phyloP scores from a whole-genome alignment of 805 yeast species.

The Starmerella stigmatis region DNA sequence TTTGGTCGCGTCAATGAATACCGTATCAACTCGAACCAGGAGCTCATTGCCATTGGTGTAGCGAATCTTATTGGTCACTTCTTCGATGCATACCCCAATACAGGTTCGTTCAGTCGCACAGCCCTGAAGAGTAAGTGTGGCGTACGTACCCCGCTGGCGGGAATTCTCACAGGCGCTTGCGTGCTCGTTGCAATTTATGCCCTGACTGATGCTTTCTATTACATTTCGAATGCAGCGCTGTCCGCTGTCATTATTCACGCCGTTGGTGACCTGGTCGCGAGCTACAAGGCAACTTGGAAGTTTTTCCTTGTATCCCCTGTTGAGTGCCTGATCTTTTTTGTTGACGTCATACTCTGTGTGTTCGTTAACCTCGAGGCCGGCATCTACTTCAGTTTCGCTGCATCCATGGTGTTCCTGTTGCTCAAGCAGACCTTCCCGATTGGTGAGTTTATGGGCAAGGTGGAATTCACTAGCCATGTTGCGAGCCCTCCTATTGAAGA shows the following conservation, averaged over 20 bases:
- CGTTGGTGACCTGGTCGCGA: slow-evolving; percentile 71
- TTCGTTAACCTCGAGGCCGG: slow-evolving; percentile 77
- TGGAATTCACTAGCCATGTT: slow-evolving; percentile 50
- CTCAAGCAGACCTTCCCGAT: slow-evolving; percentile 69
- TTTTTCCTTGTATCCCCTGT: slow-evolving; percentile 65
- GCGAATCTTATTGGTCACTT: slow-evolving; percentile 85
- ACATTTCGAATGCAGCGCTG: slow-evolving; percentile 81
- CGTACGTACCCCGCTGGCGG: slow-evolving; percentile 88
- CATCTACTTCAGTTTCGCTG: slow-evolving; percentile 80
- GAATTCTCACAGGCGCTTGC: slow-evolving; percentile 79
- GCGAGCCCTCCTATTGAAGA: slow-evolving; percentile 46
- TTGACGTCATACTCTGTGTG: slow-evolving; percentile 63
- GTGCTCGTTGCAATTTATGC: slow-evolving; percentile 79
- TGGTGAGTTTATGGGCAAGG: slow-evolving; percentile 73
- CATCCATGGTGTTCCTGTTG: slow-evolving; percentile 64
- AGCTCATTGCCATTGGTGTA: slow-evolving; percentile 84
- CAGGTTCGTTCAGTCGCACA: slow-evolving; percentile 91
- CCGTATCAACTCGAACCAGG: slow-evolving; percentile 86
- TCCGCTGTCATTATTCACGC: slow-evolving; percentile 89
- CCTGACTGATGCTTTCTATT: slow-evolving; percentile 72
- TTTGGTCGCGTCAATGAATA: slow-evolving; percentile 89
- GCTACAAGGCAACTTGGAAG: slow-evolving; percentile 38
- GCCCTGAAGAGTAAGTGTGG: slow-evolving; percentile 93
- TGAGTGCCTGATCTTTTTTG: slow-evolving; percentile 61
- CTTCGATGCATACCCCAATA: slow-evolving; percentile 88